Base-by-base conservation (phyloP, 768 basidiomycete species). In the Lactarius tabidus region DNA sequence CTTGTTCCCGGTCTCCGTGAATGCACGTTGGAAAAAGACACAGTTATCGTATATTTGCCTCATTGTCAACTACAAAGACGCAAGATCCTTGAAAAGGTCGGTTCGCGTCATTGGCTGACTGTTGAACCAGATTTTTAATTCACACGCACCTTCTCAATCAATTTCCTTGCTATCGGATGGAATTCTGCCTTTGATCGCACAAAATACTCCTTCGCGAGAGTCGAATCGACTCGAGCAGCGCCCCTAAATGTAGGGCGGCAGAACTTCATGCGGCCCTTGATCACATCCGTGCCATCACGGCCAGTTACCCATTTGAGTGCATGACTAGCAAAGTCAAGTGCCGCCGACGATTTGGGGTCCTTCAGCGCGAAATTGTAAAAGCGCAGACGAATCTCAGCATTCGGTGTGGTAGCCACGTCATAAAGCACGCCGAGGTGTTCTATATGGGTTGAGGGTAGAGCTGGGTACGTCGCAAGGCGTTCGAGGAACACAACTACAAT, bases 201-300 rank as follows among this genome's bases (percentile, higher is more conserved):
- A 74, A 85, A 93, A 35, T 76, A 79, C 36, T 76, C 69, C 54
- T 79, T 72, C 3, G 91, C 88, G 33, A 90, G 74, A 39, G 71
- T 70, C 55, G 73, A 71, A 70, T 92, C 78, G 26, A 86, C 86
- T 64, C 80, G 79, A 35, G 72, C 75, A 23, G 85, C 81, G 0
- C 78, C 83, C 39, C 83, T 76, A 71, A 92, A 85, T 6, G 84
- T 76, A 0, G 89, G 87, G 55, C 91, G 76, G 74, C 91, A 92
- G 77, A 91, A 91, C 73, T 93, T 92, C 90, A 92, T 92, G 38
- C 91, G 80, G 14, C 91, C 91, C 70, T 90, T 88, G 62, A 93
- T 77, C 31, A 83, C 76, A 1, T 83, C 85, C 29, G 80, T 81
- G 29, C 79, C 85, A 68, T 86, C 75, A 20, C 69, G 76, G 2